These are phyloP conservation scores for thale cress (Arabidopsis thaliana) DNA, from an alignment of 345 rosid species.

Conservation along the genomic window TAIR10.1 NC_003071.7:16540001-16540500, in stretches of 20 bases:
- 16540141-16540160: conserved; percentile 11
- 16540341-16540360: conserved; percentile 8
- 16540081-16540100: background rate
- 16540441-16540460: background rate
- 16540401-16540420: background rate
- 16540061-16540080: conserved; percentile 22
- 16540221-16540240: conserved; percentile 16
- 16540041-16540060: background rate
- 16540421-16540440: conserved; percentile 13
- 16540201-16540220: background rate
- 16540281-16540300: background rate
- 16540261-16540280: background rate
- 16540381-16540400: conserved; percentile 14
- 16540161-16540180: background rate
- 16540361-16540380: conserved; percentile 1
- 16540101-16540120: background rate
- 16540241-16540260: background rate
- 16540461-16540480: background rate
- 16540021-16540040: background rate
- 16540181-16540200: conserved; percentile 7
- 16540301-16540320: background rate
- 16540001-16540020: conserved; percentile 26
- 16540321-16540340: conserved; percentile 6
- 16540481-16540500: no score
- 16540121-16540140: background rate